Conservation (phyloP, 2,329 filamentous ascomycete species). For the Penicillium sp. region DNA sequence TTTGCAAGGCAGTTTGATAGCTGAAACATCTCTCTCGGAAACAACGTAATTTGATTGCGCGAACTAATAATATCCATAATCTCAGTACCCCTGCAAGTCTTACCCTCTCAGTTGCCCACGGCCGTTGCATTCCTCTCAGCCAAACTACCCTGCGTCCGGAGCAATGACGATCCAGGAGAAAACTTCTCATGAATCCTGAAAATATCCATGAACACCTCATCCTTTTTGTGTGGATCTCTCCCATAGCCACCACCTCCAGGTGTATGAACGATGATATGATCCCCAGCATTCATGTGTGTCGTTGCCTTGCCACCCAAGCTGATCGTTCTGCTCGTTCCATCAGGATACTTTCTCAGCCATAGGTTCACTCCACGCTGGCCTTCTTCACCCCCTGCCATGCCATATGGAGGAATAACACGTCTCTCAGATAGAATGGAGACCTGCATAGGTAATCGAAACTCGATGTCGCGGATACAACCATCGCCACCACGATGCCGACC, state of each 20-base stretch:
- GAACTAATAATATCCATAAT: not conserved
- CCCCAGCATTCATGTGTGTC: not conserved
- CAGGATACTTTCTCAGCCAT: not conserved
- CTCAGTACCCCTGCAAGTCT: not conserved
- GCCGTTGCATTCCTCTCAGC: not conserved
- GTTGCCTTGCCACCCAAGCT: not conserved
- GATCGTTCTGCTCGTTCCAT: not conserved
- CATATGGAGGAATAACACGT: slow-evolving; percentile 70
- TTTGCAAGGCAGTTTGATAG: too few relatives aligned
- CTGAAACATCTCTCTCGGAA: not conserved
- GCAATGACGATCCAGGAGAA: not conserved
- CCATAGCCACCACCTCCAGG: not conserved
- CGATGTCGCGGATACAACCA: slow-evolving; percentile 73
- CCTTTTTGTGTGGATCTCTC: not conserved
- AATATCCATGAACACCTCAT: not conserved
- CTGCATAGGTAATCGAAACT: slow-evolving; percentile 73
- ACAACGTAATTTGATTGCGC: not conserved
- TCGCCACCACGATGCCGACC: slow-evolving; percentile 68
- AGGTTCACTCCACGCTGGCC: slow-evolving; percentile 39
- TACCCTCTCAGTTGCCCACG: not conserved
- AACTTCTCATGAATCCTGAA: not conserved
- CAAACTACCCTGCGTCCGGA: not conserved
- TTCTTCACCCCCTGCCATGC: slow-evolving; percentile 73
- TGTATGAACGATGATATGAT: not conserved
- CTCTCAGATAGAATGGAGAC: slow-evolving; percentile 72